Evolutionary conservation across 129 eudicot species (phyloP).

Genomic region (Erigeron canadensis): DNA sequence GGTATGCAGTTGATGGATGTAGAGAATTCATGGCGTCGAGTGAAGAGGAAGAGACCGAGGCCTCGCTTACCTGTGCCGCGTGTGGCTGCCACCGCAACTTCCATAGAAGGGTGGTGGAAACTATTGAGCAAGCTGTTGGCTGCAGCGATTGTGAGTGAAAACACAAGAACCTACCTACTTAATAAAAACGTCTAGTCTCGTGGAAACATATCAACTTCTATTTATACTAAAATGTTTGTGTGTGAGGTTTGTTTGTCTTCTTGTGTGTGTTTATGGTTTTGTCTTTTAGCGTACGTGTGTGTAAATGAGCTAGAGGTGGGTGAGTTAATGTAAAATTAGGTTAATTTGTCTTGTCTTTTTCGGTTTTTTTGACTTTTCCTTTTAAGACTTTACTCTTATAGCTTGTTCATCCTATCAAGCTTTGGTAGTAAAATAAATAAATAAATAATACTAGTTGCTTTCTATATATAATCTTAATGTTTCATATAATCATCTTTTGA

Average conservation of each 20-base stretch:
- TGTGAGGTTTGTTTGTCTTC: constrained; percentile 28
- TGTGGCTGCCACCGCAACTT: constrained; percentile 90
- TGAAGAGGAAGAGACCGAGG: constrained; percentile 50
- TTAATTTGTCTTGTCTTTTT: constrained; percentile 23
- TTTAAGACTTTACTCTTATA: constrained; percentile 6
- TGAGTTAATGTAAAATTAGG: constrained; percentile 37
- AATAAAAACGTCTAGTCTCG: not conserved
- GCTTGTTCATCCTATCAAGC: constrained; percentile 14
- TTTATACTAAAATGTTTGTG: constrained; percentile 39
- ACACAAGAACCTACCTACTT: constrained; percentile 10
- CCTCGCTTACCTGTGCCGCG: constrained; percentile 70
- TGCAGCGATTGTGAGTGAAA: constrained; percentile 33
- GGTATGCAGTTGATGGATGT: constrained; percentile 85
- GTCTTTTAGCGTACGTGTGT: constrained; percentile 38
- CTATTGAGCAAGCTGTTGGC: constrained; percentile 38
- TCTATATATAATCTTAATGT: not conserved
- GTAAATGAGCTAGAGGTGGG: constrained; percentile 33
- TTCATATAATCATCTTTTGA: no score
- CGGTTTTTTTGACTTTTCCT: not conserved
- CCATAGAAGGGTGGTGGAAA: constrained; percentile 63
- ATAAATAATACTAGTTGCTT: no score
- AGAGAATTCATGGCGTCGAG: constrained; percentile 66
- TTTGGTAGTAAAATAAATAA: not conserved
- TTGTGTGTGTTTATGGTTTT: constrained; percentile 36
- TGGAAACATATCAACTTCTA: constrained; percentile 31